Evolutionary conservation across 345 rosid genomes (phyloP), one percentile per base, ranked within the genome.

Genomic region (Combretum micranthum): DNA sequence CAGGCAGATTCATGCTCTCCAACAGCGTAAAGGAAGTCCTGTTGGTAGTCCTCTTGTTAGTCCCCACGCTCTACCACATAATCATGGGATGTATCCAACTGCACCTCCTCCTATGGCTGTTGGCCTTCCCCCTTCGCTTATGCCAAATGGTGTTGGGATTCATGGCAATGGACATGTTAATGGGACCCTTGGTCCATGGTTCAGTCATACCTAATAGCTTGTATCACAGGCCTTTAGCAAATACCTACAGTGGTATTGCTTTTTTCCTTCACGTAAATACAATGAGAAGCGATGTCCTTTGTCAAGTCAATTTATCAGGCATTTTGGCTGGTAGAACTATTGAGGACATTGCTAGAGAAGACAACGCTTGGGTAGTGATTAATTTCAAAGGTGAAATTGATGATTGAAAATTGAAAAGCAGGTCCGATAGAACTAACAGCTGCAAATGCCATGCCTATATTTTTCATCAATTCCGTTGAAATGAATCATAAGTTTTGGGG

Each of bases 121-220:
- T 17, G 93, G 93, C 25, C 63, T 82, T 50, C 87, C 95, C 13
- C 80, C 87, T 21, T 69, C 86, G 4, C 73, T 83, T 37, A 58
- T 85, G 60, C 86, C 95, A 5, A 90, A 84, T 20, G 89, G 93
- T 25, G 84, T 79, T 20, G 87, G 85, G 54, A 72, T 78, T 73
- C 99, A 87, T 57, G 69, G 86, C 63, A 94, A 87, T 16, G 90
- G 97, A 13, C 95, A 90, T 18, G 77, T 80, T 44, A 89, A 89
- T 47, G 90, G 86, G 51, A 82, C 80, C 0, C 82, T 79, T 1
- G 82, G 87, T 49, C 90, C 97, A 32, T 90, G 97, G 99, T 94
- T 82, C 81, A 87, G 60, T 72, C 97, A 87, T 61, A 44, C 74
- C 15, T 85, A 59, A 63, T 42, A 14, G 14, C 15, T 55, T 15